Evolutionary conservation across 2,329 filamentous ascomycete species (phyloP).

Genomic region (Cercospora berteroae): DNA sequence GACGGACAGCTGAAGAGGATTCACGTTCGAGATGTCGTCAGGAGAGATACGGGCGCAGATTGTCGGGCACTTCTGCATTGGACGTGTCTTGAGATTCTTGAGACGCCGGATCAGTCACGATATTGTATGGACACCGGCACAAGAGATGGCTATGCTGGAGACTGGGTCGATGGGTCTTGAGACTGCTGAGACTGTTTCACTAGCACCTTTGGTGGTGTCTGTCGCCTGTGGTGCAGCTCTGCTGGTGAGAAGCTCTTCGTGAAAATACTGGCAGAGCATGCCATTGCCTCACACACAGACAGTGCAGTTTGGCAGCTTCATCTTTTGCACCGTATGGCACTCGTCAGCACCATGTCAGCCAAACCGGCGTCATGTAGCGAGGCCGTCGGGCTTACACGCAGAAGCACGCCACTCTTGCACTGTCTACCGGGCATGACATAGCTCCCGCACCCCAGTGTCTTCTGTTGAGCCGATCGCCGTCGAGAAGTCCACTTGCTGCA

Average conservation of each 20-base stretch:
- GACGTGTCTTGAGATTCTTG: constrained; percentile 54
- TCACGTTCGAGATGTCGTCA: constrained; percentile 31
- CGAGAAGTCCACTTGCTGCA: constrained; percentile 22
- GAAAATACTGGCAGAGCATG: constrained; percentile 26
- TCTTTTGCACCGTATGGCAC: constrained; percentile 44
- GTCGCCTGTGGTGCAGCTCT: constrained; percentile 10
- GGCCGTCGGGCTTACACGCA: constrained; percentile 49
- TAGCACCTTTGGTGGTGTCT: constrained; percentile 38
- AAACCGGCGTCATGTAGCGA: constrained; percentile 50
- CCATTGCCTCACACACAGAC: constrained; percentile 48
- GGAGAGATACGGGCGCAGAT: constrained; percentile 52
- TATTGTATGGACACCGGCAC: constrained; percentile 18
- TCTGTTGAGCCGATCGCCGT: constrained; percentile 17
- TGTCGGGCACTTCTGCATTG: constrained; percentile 50
- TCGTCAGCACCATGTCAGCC: constrained; percentile 56
- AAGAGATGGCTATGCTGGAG: constrained; percentile 39
- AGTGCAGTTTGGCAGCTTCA: constrained; percentile 34
- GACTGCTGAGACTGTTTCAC: constrained; percentile 29
- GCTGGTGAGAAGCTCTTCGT: constrained; percentile 12
- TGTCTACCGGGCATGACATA: constrained; percentile 29
- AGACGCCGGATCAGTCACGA: constrained; percentile 20
- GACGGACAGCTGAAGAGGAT: constrained; percentile 55
- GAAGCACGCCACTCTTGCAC: constrained; percentile 41
- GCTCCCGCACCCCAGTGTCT: constrained; percentile 32
- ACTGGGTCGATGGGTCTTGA: constrained; percentile 32